A percentile compares a stretch with the other conserved stretches of the same genome.
Evolutionary conservation across 495 filamentous ascomycete genomes (phyloP).

Genomic region (Mycothermus thermophilus): DNA sequence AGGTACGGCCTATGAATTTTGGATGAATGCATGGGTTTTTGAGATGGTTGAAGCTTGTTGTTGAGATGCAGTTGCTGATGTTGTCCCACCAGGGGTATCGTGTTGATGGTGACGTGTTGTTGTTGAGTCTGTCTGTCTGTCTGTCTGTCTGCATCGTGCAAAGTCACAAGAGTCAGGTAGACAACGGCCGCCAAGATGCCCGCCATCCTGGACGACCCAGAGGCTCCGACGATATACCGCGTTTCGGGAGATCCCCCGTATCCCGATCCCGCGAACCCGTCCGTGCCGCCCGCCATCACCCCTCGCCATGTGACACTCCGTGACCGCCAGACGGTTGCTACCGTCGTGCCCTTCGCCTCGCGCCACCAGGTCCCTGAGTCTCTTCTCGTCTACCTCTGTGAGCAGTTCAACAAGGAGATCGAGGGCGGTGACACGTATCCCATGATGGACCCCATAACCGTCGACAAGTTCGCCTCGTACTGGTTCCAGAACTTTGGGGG

Average conservation of each 20-base stretch:
- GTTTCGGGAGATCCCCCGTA: conserved; percentile 48
- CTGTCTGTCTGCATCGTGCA: background rate
- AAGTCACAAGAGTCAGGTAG: background rate
- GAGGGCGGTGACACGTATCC: conserved; percentile 95
- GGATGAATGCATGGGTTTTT: background rate
- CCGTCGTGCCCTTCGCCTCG: conserved; percentile 74
- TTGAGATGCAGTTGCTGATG: no score
- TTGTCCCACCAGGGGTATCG: no score
- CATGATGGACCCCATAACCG: conserved; percentile 65
- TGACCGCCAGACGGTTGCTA: conserved; percentile 81
- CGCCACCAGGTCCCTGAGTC: conserved; percentile 57
- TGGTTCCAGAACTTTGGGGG: conserved; percentile 96
- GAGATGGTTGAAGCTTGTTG: no score
- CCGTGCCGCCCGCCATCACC: conserved; percentile 54
- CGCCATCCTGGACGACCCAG: conserved; percentile 72
- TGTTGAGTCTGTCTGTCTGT: background rate
- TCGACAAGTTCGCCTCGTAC: conserved; percentile 67
- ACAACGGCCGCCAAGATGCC: conserved; percentile 53
- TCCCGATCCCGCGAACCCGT: conserved; percentile 43
- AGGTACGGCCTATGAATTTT: conserved; percentile 5
- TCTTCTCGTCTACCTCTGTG: conserved; percentile 64
- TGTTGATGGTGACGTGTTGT: no score
- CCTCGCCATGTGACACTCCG: conserved; percentile 79
- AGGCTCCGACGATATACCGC: conserved; percentile 45
- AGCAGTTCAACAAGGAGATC: conserved; percentile 87